phyloP scores from a whole-genome alignment of 345 rosid species.

The Atalantia buxifolia region DNA sequence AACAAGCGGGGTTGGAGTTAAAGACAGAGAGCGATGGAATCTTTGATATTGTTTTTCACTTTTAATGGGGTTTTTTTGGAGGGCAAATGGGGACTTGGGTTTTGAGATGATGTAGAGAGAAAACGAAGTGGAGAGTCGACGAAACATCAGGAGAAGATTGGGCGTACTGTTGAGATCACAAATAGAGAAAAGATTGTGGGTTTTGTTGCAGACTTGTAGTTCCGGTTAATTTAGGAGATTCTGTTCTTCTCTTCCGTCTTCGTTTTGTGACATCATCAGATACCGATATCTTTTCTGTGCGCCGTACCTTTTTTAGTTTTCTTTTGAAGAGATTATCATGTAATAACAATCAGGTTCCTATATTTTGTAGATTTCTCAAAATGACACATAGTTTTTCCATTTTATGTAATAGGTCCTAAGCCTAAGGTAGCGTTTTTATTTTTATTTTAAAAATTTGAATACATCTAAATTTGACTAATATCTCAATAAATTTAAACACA shows the following conservation, averaged over 20 bases:
- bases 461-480: accelerated
- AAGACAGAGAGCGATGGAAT: background rate
- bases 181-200: background rate
- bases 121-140: slow-evolving; percentile 37
- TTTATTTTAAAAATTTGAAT: no score
- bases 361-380: no score
- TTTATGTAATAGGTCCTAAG: no score
- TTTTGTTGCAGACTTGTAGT: background rate
- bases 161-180: background rate
- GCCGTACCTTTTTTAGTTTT: no score
- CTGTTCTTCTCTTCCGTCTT: background rate
- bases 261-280: background rate
- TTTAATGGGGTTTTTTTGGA: background rate
- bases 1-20: slow-evolving; percentile 12
- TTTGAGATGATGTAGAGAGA: slow-evolving; percentile 25
- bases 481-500: no score
- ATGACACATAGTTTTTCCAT: no score
- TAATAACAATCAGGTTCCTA: no score
- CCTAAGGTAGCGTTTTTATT: no score
- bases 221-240: background rate
- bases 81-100: background rate
- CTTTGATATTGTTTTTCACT: background rate
- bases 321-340: no score
- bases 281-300: no score
- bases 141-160: slow-evolving; percentile 35